A percentile compares a stretch with the other conserved stretches of the same genome.
phyloP scores from a whole-genome alignment of 257 asterid genomes.

The Ballota nigra region DNA sequence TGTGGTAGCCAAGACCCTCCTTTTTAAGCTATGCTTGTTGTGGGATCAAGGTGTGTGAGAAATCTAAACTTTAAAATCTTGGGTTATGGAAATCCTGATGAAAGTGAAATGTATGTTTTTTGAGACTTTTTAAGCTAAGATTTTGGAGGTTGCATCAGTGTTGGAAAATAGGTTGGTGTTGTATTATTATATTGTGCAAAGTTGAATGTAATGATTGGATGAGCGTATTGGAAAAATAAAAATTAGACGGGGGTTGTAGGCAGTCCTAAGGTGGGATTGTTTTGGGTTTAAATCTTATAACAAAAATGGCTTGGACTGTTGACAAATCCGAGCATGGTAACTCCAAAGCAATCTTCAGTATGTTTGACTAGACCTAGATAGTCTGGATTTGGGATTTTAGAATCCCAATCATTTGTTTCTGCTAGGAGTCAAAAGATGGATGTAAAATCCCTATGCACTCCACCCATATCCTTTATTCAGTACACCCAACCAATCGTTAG shows the following conservation, averaged over 20 bases:
- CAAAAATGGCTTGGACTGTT: not conserved
- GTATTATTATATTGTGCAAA: not conserved
- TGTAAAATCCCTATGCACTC: not conserved
- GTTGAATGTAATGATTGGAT: not conserved
- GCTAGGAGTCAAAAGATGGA: not conserved
- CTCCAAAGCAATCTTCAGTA: not conserved
- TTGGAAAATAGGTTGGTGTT: not conserved
- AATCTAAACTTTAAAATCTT: not conserved
- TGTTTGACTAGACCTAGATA: not conserved
- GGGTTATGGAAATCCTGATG: not conserved
- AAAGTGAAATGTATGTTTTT: not conserved
- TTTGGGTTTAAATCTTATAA: not conserved
- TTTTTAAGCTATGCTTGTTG: not conserved
- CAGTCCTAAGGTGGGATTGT: not conserved
- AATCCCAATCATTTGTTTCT: not conserved
- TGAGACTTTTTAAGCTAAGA: not conserved
- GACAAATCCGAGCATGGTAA: not conserved
- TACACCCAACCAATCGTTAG: not conserved
- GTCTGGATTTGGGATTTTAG: not conserved
- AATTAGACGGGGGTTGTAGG: not conserved
- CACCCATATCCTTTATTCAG: not conserved
- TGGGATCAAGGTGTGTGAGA: not conserved
- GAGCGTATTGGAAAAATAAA: not conserved
- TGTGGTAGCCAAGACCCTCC: constrained; percentile 7
- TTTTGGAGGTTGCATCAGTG: not conserved